phyloP scores from a whole-genome alignment of 202 grass and related monocot genomes.

The Carex sylvatica region DNA sequence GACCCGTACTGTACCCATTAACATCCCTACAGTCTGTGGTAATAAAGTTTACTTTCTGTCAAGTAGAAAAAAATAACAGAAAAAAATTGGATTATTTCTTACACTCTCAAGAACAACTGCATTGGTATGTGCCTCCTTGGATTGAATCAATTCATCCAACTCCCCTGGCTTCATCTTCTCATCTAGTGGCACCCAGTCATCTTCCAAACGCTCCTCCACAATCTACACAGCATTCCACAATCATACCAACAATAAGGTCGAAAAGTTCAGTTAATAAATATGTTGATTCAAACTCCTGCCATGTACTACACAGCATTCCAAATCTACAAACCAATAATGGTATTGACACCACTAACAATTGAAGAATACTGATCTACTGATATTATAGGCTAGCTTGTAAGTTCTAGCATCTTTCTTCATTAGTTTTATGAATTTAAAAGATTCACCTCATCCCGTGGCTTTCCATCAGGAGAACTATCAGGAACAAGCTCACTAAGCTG shows the following conservation, averaged over 20 bases:
- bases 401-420: neutral
- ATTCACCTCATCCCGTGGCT: conserved; percentile 73
- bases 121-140: conserved; percentile 94
- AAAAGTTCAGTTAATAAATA: conserved; percentile 2
- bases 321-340: too few relatives aligned
- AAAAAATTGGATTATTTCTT: conserved; percentile 33
- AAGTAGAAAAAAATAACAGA: neutral
- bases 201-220: conserved; percentile 84
- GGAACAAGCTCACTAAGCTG: conserved; percentile 81
- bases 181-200: conserved; percentile 89
- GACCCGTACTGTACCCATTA: too few relatives aligned
- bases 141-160: conserved; percentile 77
- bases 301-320: neutral
- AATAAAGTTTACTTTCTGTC: neutral
- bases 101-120: conserved; percentile 89
- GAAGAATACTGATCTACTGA: neutral
- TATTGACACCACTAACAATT: too few relatives aligned
- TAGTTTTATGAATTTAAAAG: neutral
- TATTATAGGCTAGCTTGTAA: neutral
- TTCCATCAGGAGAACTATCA: conserved; percentile 79
- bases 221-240: conserved; percentile 28
- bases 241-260: neutral
- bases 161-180: conserved; percentile 65
- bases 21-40: neutral
- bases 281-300: neutral